These are phyloP conservation scores for Cercophora scortea DNA, from an alignment of 495 filamentous ascomycete genomes.

Conservation along the genomic window DNA sequence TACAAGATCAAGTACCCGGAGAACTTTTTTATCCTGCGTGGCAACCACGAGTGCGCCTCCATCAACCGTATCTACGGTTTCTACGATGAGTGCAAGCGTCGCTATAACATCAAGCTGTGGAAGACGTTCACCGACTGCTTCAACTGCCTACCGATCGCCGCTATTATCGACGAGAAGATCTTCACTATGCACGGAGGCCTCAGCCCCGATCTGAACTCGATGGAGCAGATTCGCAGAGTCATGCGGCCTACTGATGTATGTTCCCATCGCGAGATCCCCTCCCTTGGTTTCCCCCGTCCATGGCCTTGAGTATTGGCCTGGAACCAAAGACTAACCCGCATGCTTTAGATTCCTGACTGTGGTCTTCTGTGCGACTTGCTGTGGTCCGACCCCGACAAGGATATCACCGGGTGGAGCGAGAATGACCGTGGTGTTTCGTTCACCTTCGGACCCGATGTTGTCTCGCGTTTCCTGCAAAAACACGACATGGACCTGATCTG, in stretches of 20 bases:
- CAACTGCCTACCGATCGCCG: slow-evolving; percentile 98
- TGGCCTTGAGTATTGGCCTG: not conserved
- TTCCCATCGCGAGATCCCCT: slow-evolving; percentile 1
- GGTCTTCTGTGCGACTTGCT: slow-evolving; percentile 94
- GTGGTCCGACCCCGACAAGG: slow-evolving; percentile 99
- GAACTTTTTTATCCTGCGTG: slow-evolving; percentile 98
- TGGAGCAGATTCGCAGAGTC: slow-evolving; percentile 98
- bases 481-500: slow-evolving; percentile 99
- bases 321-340: slow-evolving; percentile 19
- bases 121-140: slow-evolving; percentile 99
- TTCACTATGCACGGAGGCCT: slow-evolving; percentile 99
- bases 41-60: slow-evolving; percentile 98
- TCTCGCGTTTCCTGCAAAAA: slow-evolving; percentile 97
- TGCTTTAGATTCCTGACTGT: slow-evolving; percentile 86
- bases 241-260: slow-evolving; percentile 98
- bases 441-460: slow-evolving; percentile 98
- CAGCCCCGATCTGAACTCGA: slow-evolving; percentile 96
- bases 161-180: slow-evolving; percentile 99
- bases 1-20: slow-evolving; percentile 99
- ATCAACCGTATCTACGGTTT: slow-evolving; percentile 99
- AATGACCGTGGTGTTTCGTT: slow-evolving; percentile 98
- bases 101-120: slow-evolving; percentile 99
- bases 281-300: not conserved
- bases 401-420: slow-evolving; percentile 99
- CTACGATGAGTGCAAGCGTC: slow-evolving; percentile 98